Base-by-base conservation (phyloP, 192 early-diverging fungal species). In the Chytriomyces hyalinus region DNA sequence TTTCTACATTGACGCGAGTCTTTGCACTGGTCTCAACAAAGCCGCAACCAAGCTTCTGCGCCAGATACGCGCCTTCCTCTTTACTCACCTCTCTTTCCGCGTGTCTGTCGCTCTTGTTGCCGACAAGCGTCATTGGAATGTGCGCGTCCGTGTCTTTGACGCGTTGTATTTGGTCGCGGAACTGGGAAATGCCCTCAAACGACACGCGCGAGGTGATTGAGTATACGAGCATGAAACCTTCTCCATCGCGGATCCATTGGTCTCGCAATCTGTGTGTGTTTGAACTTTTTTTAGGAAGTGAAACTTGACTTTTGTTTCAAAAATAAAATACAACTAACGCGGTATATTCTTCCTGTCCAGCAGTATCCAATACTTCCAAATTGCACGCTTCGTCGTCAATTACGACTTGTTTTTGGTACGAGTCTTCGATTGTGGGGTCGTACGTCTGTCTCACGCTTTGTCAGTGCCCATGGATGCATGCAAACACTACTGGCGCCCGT, bases 351-450 rank as follows among this genome's bases (percentile, higher is more conserved):
- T 97, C 95, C 80, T 98, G 96, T 43, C 96, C 96, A 20, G 95
- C 95, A 6, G 95, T 98, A 81, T 98, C 96, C 49, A 98, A 88
- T 9, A 98, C 93, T 70, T 98, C 96, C 22, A 98, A 85, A 70
- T 94, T 89, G 50, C 93, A 93, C 2, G 92, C 88, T 73, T 92
- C 91, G 45, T 94, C 90, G 80, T 98, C 95, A 63, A 98, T 94
- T 28, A 94, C 88, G 76, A 95, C 93, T 81, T 97, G 96, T 82
- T 97, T 97, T 66, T 95, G 89, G 86, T 98, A 98, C n/a, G 95
- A 97, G 85, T 98, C 96, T 87, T 98, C 97, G 70, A 97, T 98
- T 13, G 97, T 98, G 8, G 97, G 97, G 81, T 98, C 97, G 78
- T 98, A 98, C 13, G 75, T 78, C 79, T 83, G 60, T 60, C 22